Percentiles rank a stretch among this genome's conserved stretches.
Conservation (phyloP, 768 basidiomycete genomes). For the Kwoniella bestiolae region DNA sequence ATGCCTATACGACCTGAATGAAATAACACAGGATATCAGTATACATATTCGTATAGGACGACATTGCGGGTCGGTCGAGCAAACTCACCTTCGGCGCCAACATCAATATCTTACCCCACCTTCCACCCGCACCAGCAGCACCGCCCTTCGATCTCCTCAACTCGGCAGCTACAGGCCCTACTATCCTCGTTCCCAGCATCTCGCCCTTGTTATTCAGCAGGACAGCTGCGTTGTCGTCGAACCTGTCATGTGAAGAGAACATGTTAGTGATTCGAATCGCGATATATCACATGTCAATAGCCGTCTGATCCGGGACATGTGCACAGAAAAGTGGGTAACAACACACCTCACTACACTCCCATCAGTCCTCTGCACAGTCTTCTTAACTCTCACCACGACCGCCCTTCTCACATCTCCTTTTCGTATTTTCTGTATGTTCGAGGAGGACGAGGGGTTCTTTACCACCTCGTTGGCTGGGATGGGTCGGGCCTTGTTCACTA, state of each 20-base stretch:
- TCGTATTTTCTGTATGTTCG: slow-evolving; percentile 82
- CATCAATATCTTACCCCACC: slow-evolving; percentile 92
- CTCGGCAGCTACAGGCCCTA: slow-evolving; percentile 90
- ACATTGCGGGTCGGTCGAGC: background rate
- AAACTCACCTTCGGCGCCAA: slow-evolving; percentile 80
- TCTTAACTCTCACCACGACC: slow-evolving; percentile 91
- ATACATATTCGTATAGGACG: too few relatives aligned
- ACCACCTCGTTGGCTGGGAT: slow-evolving; percentile 58
- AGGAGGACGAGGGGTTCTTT: slow-evolving; percentile 32
- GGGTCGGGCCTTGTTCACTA: slow-evolving; percentile 88
- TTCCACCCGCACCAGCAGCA: slow-evolving; percentile 46
- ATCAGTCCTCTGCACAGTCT: slow-evolving; percentile 81
- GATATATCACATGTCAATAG: too few relatives aligned
- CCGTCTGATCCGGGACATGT: too few relatives aligned
- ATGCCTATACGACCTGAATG: too few relatives aligned
- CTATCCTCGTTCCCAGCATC: slow-evolving; percentile 92
- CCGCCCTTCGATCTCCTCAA: slow-evolving; percentile 71
- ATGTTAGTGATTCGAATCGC: too few relatives aligned
- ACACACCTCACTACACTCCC: slow-evolving; percentile 72
- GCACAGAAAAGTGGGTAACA: too few relatives aligned
- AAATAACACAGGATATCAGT: too few relatives aligned
- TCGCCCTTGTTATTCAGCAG: slow-evolving; percentile 86
- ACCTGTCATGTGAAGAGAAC: too few relatives aligned
- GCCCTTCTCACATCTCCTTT: slow-evolving; percentile 94
- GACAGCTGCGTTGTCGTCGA: slow-evolving; percentile 96